Base-by-base conservation (phyloP, 225 moss, liverwort and hornwort genomes). In the Physcomitrium patens region DNA sequence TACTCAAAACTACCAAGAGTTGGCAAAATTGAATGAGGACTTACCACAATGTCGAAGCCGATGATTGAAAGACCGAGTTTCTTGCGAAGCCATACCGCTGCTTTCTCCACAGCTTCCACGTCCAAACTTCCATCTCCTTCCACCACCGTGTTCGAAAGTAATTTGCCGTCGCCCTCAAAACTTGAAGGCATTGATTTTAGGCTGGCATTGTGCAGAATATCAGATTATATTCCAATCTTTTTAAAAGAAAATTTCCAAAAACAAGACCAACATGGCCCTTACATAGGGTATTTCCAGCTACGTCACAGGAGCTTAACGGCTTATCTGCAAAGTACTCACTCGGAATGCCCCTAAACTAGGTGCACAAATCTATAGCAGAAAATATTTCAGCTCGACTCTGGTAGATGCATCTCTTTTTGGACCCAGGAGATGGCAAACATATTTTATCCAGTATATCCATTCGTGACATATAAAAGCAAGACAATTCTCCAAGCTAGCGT, bases 1-100 rank as follows among this genome's bases (percentile, higher is more conserved):
- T 63, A 51, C 10, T 72, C 0, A 4, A 31, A 18, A 27, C 20
- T 17, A 2, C 51, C 10, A 73, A 26, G 59, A 17, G 19, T 2
- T 2, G n/a, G 2, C 2, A 1, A 58, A 52, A 73, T 11, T 24
- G 44, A 59, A 9, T 1, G 26, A 48, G 8, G 55, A 61, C 89
- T 66, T 82, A 95, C 94, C 92, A 96, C 96, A 65, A 96, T 81
- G 80, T 96, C 96, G 80, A 96, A 96, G 15, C 94, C 94, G 43
- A 96, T 85, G 67, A 96, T 94, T 9, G 96, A 91, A 22, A 96
- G 80, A 62, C 90, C 84, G 1, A 96, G 87, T 77, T 83, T 91
- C 71, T 78, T 84, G 41, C 92, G 85, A 65, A 96, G 72, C 86
- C 86, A 88, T 11, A 80, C 77, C 14, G 92, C 94, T 49, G 87